Evolutionary conservation across 768 basidiomycete genomes (phyloP).

Genomic region (Naematelia encephala): DNA sequence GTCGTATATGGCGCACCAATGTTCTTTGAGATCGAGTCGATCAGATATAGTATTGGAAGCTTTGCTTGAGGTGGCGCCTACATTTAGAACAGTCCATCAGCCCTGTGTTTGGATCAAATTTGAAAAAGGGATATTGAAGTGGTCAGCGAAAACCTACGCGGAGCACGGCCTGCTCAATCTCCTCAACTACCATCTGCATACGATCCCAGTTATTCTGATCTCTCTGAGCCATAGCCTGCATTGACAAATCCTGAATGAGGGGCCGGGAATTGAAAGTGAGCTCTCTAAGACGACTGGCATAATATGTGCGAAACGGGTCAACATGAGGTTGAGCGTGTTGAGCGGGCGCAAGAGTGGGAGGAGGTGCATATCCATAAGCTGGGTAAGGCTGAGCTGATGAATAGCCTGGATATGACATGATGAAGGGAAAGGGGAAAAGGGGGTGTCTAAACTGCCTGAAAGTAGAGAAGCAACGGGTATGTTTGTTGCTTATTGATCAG

Average conservation of each 20-base stretch:
- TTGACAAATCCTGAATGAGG: conserved; percentile 86
- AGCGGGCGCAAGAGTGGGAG: conserved; percentile 2
- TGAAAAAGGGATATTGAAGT: conserved; percentile 1
- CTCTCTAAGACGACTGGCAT: conserved; percentile 41
- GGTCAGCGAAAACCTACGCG: conserved; percentile 26
- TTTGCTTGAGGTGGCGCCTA: conserved; percentile 88
- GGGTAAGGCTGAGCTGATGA: conserved; percentile 1
- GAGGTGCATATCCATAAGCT: conserved; percentile 5
- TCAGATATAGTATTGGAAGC: conserved; percentile 86
- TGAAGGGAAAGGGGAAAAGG: background rate
- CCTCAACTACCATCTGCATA: conserved; percentile 42
- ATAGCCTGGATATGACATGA: background rate
- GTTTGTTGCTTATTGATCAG: background rate
- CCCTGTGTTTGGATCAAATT: background rate
- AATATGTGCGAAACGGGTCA: conserved; percentile 42
- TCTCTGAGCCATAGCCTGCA: conserved; percentile 61
- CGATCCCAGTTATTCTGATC: conserved; percentile 41
- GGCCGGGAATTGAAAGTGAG: conserved; percentile 93
- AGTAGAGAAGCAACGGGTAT: too few species aligned
- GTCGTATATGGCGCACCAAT: conserved; percentile 87
- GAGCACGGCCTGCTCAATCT: conserved; percentile 38
- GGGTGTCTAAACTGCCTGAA: background rate
- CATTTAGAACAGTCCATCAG: conserved; percentile 16
- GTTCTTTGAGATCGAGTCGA: conserved; percentile 97
- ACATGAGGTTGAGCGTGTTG: conserved; percentile 11